These are phyloP conservation scores for Syncephalastrum racemosum DNA, from an alignment of 371 early-diverging fungal genomes.

Conservation along the genomic window DNA sequence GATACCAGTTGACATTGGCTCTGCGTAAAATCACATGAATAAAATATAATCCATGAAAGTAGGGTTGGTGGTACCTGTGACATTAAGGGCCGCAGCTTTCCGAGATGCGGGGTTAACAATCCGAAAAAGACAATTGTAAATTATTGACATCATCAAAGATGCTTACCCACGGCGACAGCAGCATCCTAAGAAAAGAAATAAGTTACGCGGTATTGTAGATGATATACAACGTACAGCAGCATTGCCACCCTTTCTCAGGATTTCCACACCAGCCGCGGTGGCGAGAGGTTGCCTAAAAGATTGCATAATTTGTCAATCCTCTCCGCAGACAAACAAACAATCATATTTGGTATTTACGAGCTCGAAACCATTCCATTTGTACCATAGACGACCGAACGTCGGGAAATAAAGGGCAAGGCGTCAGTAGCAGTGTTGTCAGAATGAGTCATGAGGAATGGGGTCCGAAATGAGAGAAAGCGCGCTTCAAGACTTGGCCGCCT, in stretches of 20 bases:
- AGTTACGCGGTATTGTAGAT: too few relatives aligned
- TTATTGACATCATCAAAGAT: too few relatives aligned
- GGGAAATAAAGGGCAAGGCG: slow-evolving; percentile 44
- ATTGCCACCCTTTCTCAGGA: slow-evolving; percentile 85
- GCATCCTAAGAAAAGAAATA: slow-evolving; percentile 60
- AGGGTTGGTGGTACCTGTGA: slow-evolving; percentile 46
- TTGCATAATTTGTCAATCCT: not conserved
- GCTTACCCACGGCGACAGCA: slow-evolving; percentile 70
- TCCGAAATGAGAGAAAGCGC: too few relatives aligned
- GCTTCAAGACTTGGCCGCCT: too few relatives aligned
- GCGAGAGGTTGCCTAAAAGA: slow-evolving; percentile 74
- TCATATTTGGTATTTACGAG: slow-evolving; percentile 23
- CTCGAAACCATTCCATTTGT: slow-evolving; percentile 50
- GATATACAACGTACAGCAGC: slow-evolving; percentile 84
- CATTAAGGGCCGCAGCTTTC: slow-evolving; percentile 65
- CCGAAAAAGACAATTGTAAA: too few relatives aligned
- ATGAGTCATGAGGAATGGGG: too few relatives aligned
- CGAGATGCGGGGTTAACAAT: too few relatives aligned
- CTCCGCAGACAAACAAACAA: not conserved
- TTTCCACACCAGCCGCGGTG: slow-evolving; percentile 75
- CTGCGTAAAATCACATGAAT: slow-evolving; percentile 21
- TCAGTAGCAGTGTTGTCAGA: not conserved
- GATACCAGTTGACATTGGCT: slow-evolving; percentile 87
- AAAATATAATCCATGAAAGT: not conserved
- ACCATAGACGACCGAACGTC: slow-evolving; percentile 47